Percentiles rank a stretch among this genome's conserved stretches.
Conservation (phyloP, 164 flowering plant genomes). For the Warburgia ugandensis region DNA sequence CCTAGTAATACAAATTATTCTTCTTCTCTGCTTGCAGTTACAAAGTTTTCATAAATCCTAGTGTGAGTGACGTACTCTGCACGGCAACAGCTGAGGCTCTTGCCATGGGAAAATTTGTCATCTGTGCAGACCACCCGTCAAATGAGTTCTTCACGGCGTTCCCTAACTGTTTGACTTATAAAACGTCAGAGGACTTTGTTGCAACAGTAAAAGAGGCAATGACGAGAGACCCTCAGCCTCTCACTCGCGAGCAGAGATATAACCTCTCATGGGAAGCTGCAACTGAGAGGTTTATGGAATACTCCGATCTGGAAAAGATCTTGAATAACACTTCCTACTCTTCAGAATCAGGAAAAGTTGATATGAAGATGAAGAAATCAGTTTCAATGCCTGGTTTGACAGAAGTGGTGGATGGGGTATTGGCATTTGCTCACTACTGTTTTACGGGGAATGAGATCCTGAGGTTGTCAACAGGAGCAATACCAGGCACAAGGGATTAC, state of each 20-base stretch:
- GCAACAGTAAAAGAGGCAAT: constrained; percentile 81
- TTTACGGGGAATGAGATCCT: constrained; percentile 81
- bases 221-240: constrained; percentile 50
- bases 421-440: constrained; percentile 84
- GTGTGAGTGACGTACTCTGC: constrained; percentile 60
- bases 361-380: constrained; percentile 31
- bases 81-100: constrained; percentile 99
- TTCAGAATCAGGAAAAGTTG: constrained; percentile 13
- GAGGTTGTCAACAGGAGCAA: constrained; percentile 79
- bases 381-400: constrained; percentile 54
- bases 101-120: constrained; percentile 98
- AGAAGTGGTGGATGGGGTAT: constrained; percentile 73
- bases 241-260: constrained; percentile 74
- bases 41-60: constrained; percentile 96
- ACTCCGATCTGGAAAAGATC: constrained; percentile 66
- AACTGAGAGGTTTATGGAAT: constrained; percentile 83
- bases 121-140: constrained; percentile 96
- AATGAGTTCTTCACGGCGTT: constrained; percentile 91
- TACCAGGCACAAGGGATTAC: constrained; percentile 72
- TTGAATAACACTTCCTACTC: constrained; percentile 24
- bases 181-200: constrained; percentile 86
- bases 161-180: constrained; percentile 94
- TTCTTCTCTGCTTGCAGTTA: too few species aligned
- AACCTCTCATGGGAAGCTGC: constrained; percentile 99
- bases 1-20: too few species aligned